phyloP scores from a whole-genome alignment of 1,284 basidiomycete genomes.

The Marasmius tenuissimus region DNA sequence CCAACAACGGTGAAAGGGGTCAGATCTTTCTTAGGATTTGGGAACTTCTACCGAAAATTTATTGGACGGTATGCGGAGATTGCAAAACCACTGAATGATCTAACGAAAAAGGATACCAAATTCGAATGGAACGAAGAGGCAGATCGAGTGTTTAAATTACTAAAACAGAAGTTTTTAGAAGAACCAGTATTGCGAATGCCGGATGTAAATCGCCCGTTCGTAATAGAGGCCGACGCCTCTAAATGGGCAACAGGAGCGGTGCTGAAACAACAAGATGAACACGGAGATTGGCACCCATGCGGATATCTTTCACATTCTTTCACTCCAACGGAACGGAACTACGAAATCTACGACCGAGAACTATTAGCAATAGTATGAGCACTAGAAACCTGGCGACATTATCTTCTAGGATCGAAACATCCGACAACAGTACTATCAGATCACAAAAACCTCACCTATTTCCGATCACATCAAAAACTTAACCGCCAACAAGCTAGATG shows the following conservation, averaged over 20 bases:
- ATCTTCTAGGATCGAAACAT: slow-evolving; percentile 16
- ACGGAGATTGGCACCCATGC: slow-evolving; percentile 10
- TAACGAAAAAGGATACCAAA: slow-evolving; percentile 14
- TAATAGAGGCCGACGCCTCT: slow-evolving; percentile 7
- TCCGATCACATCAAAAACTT: slow-evolving; percentile 23
- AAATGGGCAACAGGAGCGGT: neutral
- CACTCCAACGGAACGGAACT: slow-evolving; percentile 10
- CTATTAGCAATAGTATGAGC: slow-evolving; percentile 23
- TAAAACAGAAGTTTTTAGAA: neutral
- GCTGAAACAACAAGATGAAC: neutral
- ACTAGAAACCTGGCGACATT: slow-evolving; percentile 21
- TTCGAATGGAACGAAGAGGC: neutral
- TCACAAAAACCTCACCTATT: too few relatives aligned
- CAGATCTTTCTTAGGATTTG: neutral
- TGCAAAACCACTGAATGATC: slow-evolving; percentile 20
- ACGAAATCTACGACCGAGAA: slow-evolving; percentile 5
- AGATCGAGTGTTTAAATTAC: neutral
- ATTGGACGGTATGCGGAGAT: slow-evolving; percentile 33
- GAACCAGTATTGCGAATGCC: neutral
- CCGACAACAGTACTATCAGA: too few relatives aligned
- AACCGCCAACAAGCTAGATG: slow-evolving; percentile 36
- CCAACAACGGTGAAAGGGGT: neutral
- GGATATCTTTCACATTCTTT: slow-evolving; percentile 10
- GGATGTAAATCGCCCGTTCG: neutral
- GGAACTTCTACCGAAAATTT: slow-evolving; percentile 31